Evolutionary conservation across 805 yeast genomes (phyloP).

Genomic region (Yamadazyma paraphyllophila): DNA sequence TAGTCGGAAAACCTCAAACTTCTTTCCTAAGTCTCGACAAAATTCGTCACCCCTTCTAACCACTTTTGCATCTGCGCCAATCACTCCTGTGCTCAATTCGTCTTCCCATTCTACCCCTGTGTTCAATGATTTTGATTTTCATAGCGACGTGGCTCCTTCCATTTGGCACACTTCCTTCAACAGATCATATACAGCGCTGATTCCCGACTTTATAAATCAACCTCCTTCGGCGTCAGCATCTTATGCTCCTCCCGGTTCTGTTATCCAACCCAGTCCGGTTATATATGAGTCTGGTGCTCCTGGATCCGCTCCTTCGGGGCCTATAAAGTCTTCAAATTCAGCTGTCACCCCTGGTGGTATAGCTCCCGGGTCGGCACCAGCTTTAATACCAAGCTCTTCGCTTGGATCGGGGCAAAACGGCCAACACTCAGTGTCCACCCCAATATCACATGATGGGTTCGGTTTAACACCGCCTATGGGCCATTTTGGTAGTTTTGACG

Average conservation of each 20-base stretch:
- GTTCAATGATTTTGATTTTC: slow-evolving; percentile 15
- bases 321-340: too few relatives aligned
- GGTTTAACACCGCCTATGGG: background rate
- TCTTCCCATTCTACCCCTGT: slow-evolving; percentile 13
- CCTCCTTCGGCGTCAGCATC: background rate
- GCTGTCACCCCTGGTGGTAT: too few relatives aligned
- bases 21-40: slow-evolving; percentile 10
- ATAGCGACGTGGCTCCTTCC: slow-evolving; percentile 2
- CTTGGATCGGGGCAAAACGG: too few relatives aligned
- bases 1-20: slow-evolving; percentile 15
- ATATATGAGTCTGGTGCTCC: too few relatives aligned
- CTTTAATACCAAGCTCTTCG: background rate
- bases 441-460: background rate
- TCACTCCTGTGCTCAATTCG: slow-evolving; percentile 13
- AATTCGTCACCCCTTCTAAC: slow-evolving; percentile 9
- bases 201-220: slow-evolving; percentile 4
- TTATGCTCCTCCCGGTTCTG: background rate
- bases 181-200: slow-evolving; percentile 3
- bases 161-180: slow-evolving; percentile 9
- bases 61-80: slow-evolving; percentile 15
- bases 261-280: too few relatives aligned
- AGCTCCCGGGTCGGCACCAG: background rate
- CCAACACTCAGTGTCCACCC: background rate
- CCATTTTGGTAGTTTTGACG: slow-evolving; percentile 6
- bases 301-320: too few relatives aligned